Conservation (phyloP, 2,329 filamentous ascomycete genomes). For the Paecilomyces formosus region DNA sequence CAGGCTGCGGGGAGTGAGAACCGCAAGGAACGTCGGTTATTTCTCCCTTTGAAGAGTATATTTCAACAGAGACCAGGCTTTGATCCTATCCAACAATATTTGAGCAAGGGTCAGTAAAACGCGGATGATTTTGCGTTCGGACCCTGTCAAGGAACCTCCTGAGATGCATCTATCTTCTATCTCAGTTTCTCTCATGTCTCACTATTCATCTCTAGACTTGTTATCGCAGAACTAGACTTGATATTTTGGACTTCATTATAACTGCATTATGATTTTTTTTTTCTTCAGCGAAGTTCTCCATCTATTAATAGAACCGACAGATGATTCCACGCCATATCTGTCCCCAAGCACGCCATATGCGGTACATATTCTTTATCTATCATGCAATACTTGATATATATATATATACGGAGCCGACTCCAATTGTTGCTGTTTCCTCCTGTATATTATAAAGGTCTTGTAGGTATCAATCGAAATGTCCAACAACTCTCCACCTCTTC, state of each 20-base stretch:
- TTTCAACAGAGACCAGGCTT: constrained; percentile 31
- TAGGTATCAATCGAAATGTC: background rate
- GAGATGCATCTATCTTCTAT: background rate
- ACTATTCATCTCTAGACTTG: background rate
- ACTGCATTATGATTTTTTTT: background rate
- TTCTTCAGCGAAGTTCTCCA: background rate
- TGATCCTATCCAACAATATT: constrained; percentile 12
- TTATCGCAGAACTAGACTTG: background rate
- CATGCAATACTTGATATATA: background rate
- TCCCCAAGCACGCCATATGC: background rate
- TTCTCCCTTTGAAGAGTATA: constrained; percentile 42
- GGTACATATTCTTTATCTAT: background rate
- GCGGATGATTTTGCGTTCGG: background rate
- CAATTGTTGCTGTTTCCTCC: background rate
- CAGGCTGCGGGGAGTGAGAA: constrained; percentile 18
- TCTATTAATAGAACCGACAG: background rate
- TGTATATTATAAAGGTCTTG: background rate
- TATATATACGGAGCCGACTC: background rate
- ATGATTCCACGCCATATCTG: background rate
- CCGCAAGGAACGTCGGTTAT: constrained; percentile 28
- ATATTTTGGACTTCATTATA: background rate
- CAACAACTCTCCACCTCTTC: constrained; percentile 5
- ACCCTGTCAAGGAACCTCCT: background rate
- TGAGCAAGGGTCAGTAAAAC: background rate
- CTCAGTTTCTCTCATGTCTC: background rate